Conservation (phyloP, 257 asterid species). For the Osmanthus fragrans region DNA sequence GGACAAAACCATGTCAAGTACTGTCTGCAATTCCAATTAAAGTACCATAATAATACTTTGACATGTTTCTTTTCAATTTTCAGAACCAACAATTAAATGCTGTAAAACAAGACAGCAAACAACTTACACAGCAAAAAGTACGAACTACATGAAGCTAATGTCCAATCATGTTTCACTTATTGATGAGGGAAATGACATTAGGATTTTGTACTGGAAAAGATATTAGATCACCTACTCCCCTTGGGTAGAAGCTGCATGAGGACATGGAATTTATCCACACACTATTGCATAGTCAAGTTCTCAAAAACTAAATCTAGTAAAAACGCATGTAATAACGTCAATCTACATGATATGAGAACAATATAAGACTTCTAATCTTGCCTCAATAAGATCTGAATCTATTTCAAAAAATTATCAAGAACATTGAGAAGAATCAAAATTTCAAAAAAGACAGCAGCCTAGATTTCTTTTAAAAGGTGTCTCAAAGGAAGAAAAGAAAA, state of each 20-base stretch:
- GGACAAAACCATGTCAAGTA: neutral
- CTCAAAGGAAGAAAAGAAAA: neutral
- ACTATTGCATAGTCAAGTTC: constrained; percentile 6
- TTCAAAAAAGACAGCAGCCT: neutral
- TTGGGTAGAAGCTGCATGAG: neutral
- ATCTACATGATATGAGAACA: neutral
- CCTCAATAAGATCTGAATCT: neutral
- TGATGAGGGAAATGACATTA: neutral
- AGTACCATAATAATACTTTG: neutral
- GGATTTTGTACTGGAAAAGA: neutral
- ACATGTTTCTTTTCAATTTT: neutral
- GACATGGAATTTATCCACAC: constrained; percentile 10
- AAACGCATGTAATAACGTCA: neutral
- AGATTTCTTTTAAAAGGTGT: neutral
- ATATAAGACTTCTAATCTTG: constrained; percentile 10
- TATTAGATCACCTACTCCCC: neutral
- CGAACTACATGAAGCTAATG: neutral
- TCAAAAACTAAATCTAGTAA: neutral
- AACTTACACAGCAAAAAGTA: neutral
- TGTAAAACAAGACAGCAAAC: neutral
- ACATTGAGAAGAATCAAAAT: neutral
- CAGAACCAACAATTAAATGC: neutral
- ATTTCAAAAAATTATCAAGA: neutral
- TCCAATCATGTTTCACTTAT: neutral
- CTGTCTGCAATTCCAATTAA: neutral